phyloP scores from a whole-genome alignment of 2,329 filamentous ascomycete species.

The Blumeria graminis region DNA sequence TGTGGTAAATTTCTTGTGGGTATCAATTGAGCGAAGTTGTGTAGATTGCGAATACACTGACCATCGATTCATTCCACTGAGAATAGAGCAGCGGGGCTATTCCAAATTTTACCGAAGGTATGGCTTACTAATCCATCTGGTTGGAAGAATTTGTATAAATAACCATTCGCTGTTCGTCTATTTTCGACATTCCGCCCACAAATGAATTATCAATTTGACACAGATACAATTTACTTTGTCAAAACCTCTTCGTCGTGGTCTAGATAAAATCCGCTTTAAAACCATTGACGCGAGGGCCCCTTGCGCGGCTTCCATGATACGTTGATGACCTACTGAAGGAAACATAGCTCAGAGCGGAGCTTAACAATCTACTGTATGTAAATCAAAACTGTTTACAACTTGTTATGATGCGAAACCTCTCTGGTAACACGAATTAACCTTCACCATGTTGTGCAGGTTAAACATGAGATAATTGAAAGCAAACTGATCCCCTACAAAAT shows the following conservation, averaged over 20 bases:
- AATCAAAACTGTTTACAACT: not conserved
- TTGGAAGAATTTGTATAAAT: not conserved
- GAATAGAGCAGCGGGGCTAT: not conserved
- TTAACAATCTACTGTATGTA: too few relatives aligned
- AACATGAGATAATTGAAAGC: constrained; percentile 17
- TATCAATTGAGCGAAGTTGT: not conserved
- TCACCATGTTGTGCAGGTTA: constrained; percentile 20
- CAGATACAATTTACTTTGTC: constrained; percentile 19
- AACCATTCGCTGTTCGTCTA: constrained; percentile 4
- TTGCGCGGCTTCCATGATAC: constrained; percentile 34
- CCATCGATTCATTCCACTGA: not conserved
- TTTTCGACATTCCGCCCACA: constrained; percentile 32
- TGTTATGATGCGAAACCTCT: constrained; percentile 16
- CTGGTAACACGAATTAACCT: constrained; percentile 30
- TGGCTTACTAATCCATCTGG: not conserved
- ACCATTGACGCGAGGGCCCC: constrained; percentile 56
- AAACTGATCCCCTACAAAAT: too few relatives aligned
- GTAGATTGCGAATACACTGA: not conserved
- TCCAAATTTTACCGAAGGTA: not conserved
- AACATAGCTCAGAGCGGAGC: constrained; percentile 18
- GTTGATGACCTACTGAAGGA: constrained; percentile 44
- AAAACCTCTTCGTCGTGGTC: constrained; percentile 23
- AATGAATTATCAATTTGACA: constrained; percentile 45
- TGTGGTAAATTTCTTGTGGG: not conserved
- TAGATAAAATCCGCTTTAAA: constrained; percentile 53